Evolutionary conservation across 2,329 filamentous ascomycete species (phyloP), one percentile per base, ranked within the genome.

Genomic region (Colletotrichum australisinense): DNA sequence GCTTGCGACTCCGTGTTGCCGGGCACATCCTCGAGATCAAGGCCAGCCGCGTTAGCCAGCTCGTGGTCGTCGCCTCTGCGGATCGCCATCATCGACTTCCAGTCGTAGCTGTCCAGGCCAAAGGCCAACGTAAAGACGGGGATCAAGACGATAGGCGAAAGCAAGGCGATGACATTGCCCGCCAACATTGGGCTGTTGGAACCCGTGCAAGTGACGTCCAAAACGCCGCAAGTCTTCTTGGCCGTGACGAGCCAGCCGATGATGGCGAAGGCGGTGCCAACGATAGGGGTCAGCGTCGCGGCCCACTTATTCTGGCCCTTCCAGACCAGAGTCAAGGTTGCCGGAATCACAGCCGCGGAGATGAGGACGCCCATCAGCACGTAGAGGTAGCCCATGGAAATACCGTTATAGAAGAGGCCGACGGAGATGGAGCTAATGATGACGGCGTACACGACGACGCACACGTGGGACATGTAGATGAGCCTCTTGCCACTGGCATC

Each of bases 311-410:
- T 94, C 81, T 97, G 95, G 2, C 92, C 90, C 63, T 89, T 90
- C 94, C 95, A 98, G 72, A 95, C 87, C 0, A 98, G 88, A 0
- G 94, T 94, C 75, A 97, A 85, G 0, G 94, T 93, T 0, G 94
- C 94, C 0, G 95, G 95, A 14, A 98, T 88, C 4, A 97, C 95
- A 3, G 94, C 95, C 0, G 93, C 91, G 0, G 93, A 95, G 79
- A 98, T 97, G 78, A 98, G 94, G 63, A 95, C 93, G 8, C 95
- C 95, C 95, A 98, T 98, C 79, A 97, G 90, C 1, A 97, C 86
- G 79, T 97, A 97, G 3, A 97, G 87, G 78, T 95, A 97, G 12
- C 95, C 95, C 94, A 98, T 97, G 12, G 90, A 93, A 74, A 98
- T 93, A 24, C 93, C 92, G 2, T 90, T 91, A 75, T 93, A 93